phyloP scores from a whole-genome alignment of 176 grass and related monocot species.

The Triticum urartu region DNA sequence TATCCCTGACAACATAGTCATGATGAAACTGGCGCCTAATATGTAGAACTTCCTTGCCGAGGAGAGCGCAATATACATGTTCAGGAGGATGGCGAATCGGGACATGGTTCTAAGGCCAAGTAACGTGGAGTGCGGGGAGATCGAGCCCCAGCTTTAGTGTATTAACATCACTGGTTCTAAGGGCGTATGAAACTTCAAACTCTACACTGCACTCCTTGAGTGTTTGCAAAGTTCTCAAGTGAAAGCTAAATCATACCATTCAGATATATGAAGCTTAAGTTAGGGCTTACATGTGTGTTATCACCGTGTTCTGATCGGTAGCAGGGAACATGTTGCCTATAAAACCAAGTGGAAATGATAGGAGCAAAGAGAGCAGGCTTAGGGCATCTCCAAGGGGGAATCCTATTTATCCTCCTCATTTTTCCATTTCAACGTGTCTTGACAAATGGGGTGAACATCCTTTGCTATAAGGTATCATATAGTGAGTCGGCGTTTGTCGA shows the following conservation, averaged over 20 bases:
- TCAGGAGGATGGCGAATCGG: slow-evolving; percentile 48
- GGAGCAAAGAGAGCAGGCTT: too few species aligned
- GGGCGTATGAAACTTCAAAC: neutral
- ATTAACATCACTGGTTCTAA: slow-evolving; percentile 36
- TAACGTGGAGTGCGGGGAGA: slow-evolving; percentile 57
- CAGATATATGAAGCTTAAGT: neutral
- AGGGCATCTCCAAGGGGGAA: too few species aligned
- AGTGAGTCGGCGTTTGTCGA: too few species aligned
- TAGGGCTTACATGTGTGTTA: neutral
- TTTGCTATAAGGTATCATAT: too few species aligned
- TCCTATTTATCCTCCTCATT: too few species aligned
- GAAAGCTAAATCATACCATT: neutral
- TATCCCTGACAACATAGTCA: slow-evolving; percentile 39
- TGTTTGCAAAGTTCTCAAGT: neutral
- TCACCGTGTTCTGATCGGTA: too few species aligned
- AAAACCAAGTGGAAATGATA: too few species aligned
- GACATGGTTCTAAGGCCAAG: slow-evolving; percentile 46
- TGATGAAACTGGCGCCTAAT: slow-evolving; percentile 51
- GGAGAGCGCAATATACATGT: slow-evolving; percentile 49
- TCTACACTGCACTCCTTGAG: neutral
- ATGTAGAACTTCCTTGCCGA: slow-evolving; percentile 63
- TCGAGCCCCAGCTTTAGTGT: slow-evolving; percentile 60
- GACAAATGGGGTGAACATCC: too few species aligned
- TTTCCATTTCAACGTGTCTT: too few species aligned
- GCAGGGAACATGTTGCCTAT: too few species aligned